phyloP scores from a whole-genome alignment of 225 moss, liverwort and hornwort genomes.

The Antitrichia curtipendula region DNA sequence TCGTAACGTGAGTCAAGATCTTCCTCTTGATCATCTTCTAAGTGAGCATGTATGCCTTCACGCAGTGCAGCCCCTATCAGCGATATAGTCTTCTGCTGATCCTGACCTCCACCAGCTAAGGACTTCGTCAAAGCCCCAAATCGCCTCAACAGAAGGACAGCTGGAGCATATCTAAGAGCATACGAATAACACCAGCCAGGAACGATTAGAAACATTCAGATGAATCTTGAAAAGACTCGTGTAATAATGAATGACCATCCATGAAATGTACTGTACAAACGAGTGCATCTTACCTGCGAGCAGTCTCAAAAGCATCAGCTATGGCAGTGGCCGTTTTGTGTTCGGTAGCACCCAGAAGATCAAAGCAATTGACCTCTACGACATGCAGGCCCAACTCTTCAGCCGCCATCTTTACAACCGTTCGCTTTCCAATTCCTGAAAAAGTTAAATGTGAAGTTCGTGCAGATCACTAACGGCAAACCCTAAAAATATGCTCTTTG shows the following conservation, averaged over 20 bases:
- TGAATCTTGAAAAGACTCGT: background rate
- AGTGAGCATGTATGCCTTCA: slow-evolving; percentile 65
- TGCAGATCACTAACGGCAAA: background rate
- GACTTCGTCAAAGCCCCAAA: slow-evolving; percentile 80
- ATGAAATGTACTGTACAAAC: background rate
- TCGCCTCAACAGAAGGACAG: slow-evolving; percentile 64
- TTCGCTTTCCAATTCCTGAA: slow-evolving; percentile 85
- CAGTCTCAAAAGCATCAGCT: slow-evolving; percentile 68
- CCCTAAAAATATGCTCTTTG: background rate
- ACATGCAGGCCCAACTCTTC: slow-evolving; percentile 87
- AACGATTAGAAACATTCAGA: background rate
- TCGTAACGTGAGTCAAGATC: slow-evolving; percentile 6
- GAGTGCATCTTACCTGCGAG: slow-evolving; percentile 47
- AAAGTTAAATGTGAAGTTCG: background rate
- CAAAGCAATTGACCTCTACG: slow-evolving; percentile 83
- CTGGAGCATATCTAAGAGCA: slow-evolving; percentile 68
- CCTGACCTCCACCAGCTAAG: slow-evolving; percentile 59
- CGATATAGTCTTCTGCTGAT: slow-evolving; percentile 56
- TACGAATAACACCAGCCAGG: background rate
- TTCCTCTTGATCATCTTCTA: slow-evolving; percentile 33
- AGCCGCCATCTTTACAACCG: slow-evolving; percentile 60
- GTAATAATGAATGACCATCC: background rate
- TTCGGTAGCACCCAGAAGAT: slow-evolving; percentile 77
- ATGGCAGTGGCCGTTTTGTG: slow-evolving; percentile 69
- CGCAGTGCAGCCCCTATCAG: slow-evolving; percentile 63